A percentile compares a stretch with the other conserved stretches of the same genome.
Evolutionary conservation across 176 grass and related monocot genomes (phyloP).

Genomic region (Triticum timopheevii): DNA sequence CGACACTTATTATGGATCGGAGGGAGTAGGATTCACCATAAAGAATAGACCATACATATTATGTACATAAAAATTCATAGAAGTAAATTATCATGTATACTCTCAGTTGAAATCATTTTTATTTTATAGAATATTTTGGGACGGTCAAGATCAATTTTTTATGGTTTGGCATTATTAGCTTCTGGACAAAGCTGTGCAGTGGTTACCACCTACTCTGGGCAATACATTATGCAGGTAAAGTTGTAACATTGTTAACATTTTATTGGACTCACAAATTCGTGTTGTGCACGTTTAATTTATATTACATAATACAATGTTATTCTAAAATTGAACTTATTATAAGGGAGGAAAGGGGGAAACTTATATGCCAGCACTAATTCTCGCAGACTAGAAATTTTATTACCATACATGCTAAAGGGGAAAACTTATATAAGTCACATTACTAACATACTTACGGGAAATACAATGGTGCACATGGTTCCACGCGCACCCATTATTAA

Average conservation of each 20-base stretch:
- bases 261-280: background rate
- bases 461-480: no score
- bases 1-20: no score
- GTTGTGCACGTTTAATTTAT: background rate
- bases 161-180: slow-evolving; percentile 68
- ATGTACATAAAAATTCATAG: background rate
- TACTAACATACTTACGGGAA: background rate
- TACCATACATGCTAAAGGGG: background rate
- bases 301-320: background rate
- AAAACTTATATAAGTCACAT: background rate
- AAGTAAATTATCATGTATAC: background rate
- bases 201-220: slow-evolving; percentile 67
- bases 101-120: background rate
- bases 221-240: slow-evolving; percentile 82
- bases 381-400: background rate
- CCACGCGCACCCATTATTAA: background rate
- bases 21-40: background rate
- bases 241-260: background rate
- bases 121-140: slow-evolving; percentile 64
- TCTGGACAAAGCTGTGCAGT: slow-evolving; percentile 79
- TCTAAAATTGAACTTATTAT: background rate
- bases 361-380: background rate
- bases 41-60: background rate
- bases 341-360: background rate
- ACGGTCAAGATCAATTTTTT: slow-evolving; percentile 62